phyloP scores from a whole-genome alignment of 2,329 filamentous ascomycete species.

The Aureobasidium subglaciale region DNA sequence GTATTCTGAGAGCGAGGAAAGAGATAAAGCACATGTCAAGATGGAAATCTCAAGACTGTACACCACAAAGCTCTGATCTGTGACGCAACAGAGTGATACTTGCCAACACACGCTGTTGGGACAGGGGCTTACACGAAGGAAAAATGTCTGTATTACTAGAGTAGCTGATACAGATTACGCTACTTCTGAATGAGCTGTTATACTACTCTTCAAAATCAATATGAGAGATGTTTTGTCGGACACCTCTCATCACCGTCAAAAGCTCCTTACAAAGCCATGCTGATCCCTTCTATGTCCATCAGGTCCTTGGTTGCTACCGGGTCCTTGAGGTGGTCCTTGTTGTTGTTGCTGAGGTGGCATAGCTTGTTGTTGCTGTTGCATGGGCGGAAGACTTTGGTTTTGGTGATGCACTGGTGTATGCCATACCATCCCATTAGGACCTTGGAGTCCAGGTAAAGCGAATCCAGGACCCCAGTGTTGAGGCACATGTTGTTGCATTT shows the following conservation, averaged over 20 bases:
- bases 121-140: no score
- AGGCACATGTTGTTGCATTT: not conserved
- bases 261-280: slow-evolving; percentile 15
- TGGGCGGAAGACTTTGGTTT: not conserved
- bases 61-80: no score
- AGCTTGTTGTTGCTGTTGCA: not conserved
- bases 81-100: no score
- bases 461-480: not conserved
- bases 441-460: not conserved
- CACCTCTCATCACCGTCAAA: slow-evolving; percentile 15
- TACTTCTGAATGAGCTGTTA: not conserved
- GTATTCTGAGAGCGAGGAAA: no score
- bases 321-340: not conserved
- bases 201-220: not conserved
- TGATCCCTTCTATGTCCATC: slow-evolving; percentile 8
- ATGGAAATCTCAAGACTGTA: no score
- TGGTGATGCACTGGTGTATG: not conserved
- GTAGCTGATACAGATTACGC: not conserved
- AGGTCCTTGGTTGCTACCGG: not conserved
- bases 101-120: no score
- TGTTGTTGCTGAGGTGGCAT: not conserved
- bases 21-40: no score
- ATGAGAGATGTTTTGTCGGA: slow-evolving; percentile 1
- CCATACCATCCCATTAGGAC: not conserved
- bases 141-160: no score